A percentile compares a stretch with the other conserved stretches of the same genome.
Evolutionary conservation across 805 yeast species (phyloP).

Genomic region (Pichia nanzhaoensis): DNA sequence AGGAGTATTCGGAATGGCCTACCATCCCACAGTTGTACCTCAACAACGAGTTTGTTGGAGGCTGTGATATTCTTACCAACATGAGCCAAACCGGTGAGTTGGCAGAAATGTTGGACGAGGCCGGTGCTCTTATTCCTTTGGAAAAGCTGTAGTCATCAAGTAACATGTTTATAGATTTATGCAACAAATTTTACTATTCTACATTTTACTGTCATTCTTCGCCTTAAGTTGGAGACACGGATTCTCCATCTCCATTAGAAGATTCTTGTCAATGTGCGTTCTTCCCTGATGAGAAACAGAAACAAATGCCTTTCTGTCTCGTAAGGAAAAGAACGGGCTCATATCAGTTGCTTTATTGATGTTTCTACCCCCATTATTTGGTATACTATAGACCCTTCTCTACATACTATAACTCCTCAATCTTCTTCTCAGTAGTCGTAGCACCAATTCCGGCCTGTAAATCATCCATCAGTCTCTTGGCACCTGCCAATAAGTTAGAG

Average conservation of each 20-base stretch:
- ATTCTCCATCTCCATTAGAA: slow-evolving; percentile 8
- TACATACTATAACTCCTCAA: neutral
- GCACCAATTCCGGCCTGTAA: slow-evolving; percentile 3
- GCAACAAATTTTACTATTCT: neutral
- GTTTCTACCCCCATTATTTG: neutral
- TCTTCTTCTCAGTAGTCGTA: neutral
- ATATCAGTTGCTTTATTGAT: neutral
- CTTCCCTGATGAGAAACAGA: slow-evolving; percentile 11
- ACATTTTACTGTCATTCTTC: slow-evolving; percentile 8
- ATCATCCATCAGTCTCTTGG: slow-evolving; percentile 9
- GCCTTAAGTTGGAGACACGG: slow-evolving; percentile 6
- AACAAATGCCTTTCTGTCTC: slow-evolving; percentile 5
- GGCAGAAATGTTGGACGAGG: slow-evolving; percentile 72
- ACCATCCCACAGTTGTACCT: slow-evolving; percentile 96
- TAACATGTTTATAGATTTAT: neutral
- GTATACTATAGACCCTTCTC: neutral
- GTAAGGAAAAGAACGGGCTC: slow-evolving; percentile 8
- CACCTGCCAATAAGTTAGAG: slow-evolving; percentile 1
- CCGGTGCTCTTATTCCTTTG: slow-evolving; percentile 73
- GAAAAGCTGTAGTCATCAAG: slow-evolving; percentile 35
- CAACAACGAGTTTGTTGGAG: slow-evolving; percentile 88
- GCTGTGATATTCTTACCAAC: slow-evolving; percentile 88
- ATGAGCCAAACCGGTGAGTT: slow-evolving; percentile 93
- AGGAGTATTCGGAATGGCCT: slow-evolving; percentile 96
- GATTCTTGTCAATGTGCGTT: slow-evolving; percentile 4